A percentile compares a stretch with the other conserved stretches of the same genome.
Conservation (phyloP, 2,329 filamentous ascomycete genomes). For the Apiospora rasikravindrae region DNA sequence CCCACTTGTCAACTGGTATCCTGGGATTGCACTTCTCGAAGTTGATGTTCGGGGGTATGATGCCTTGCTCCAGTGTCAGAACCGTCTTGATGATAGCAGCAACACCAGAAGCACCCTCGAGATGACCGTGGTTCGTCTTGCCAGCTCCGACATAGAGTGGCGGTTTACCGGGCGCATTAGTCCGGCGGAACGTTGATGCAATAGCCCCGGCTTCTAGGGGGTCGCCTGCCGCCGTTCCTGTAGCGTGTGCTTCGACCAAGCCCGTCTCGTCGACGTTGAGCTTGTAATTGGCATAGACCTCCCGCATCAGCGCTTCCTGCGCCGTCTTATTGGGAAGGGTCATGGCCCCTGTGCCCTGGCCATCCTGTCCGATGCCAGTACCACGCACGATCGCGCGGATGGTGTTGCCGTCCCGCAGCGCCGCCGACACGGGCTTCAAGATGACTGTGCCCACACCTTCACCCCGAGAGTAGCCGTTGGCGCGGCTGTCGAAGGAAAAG, state of each 20-base stretch:
- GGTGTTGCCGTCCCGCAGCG: conserved; percentile 40
- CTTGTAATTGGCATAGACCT: conserved; percentile 35
- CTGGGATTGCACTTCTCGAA: conserved; percentile 39
- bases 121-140: conserved; percentile 40
- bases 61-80: conserved; percentile 29
- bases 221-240: conserved; percentile 43
- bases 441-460: conserved; percentile 42
- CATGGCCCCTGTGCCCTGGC: conserved; percentile 39
- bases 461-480: conserved; percentile 38
- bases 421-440: conserved; percentile 39
- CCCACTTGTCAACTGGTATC: conserved; percentile 37
- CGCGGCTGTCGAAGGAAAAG: conserved; percentile 31
- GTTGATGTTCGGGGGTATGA: conserved; percentile 41
- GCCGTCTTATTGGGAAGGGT: conserved; percentile 39
- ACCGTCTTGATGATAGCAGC: conserved; percentile 34
- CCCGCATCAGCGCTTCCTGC: conserved; percentile 38
- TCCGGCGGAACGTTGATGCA: conserved; percentile 35
- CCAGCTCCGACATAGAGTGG: conserved; percentile 35
- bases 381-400: conserved; percentile 42
- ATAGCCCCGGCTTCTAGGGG: conserved; percentile 45
- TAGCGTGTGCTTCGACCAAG: conserved; percentile 45
- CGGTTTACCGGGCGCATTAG: conserved; percentile 10
- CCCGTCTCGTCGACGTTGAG: conserved; percentile 31
- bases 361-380: conserved; percentile 37
- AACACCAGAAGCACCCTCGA: conserved; percentile 37